Percentiles rank a stretch among this genome's conserved stretches.
Evolutionary conservation across 2,329 filamentous ascomycete genomes (phyloP).

Genomic region (Hypoxylon sp.): DNA sequence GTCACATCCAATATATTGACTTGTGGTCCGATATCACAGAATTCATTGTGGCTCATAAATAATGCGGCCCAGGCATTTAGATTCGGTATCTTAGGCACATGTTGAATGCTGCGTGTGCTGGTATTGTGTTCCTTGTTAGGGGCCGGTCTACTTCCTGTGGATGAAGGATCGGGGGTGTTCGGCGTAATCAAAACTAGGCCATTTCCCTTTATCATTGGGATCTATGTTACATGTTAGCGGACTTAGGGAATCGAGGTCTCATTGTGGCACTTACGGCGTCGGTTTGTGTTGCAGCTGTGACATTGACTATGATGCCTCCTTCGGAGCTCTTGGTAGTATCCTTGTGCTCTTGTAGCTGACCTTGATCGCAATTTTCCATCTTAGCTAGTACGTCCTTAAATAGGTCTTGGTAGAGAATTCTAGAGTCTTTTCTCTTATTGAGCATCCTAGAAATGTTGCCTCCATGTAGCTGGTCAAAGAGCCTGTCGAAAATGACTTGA

Average conservation of each 20-base stretch:
- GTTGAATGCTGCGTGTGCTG: not conserved
- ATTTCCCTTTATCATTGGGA: too few species aligned
- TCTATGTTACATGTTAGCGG: too few species aligned
- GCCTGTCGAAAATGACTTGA: slow-evolving; percentile 6
- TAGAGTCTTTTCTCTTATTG: slow-evolving; percentile 8
- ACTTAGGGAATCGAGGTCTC: not conserved
- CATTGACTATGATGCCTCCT: not conserved
- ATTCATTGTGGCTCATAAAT: slow-evolving; percentile 23
- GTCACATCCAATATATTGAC: not conserved
- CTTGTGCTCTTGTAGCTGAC: not conserved
- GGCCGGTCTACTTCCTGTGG: not conserved
- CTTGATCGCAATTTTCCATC: not conserved
- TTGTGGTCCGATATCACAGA: slow-evolving; percentile 2
- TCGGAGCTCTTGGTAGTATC: not conserved
- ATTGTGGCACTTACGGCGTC: not conserved
- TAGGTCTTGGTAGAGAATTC: slow-evolving; percentile 12
- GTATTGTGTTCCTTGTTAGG: not conserved
- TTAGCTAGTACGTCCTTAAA: slow-evolving; percentile 11
- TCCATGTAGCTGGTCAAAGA: slow-evolving; percentile 16
- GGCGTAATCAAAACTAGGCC: too few species aligned
- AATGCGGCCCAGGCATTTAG: slow-evolving; percentile 15
- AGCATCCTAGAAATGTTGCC: slow-evolving; percentile 17
- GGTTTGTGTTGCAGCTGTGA: not conserved
- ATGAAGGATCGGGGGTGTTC: too few species aligned
- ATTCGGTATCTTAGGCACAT: slow-evolving; percentile 5